phyloP scores from a whole-genome alignment of 768 basidiomycete genomes.

The Suillus luteus region DNA sequence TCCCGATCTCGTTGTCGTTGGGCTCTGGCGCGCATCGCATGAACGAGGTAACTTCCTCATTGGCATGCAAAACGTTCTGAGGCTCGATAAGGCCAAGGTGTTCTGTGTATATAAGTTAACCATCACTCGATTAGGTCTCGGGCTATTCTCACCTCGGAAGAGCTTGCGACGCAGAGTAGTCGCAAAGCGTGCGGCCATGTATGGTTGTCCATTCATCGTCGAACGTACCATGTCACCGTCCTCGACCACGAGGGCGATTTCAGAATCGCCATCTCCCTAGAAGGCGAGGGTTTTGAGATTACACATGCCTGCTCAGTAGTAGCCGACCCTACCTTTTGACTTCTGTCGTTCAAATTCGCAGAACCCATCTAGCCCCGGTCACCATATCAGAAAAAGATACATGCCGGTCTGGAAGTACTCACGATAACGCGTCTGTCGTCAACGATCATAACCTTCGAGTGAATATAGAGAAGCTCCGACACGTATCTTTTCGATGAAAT shows the following conservation, averaged over 20 bases:
- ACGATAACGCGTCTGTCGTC: slow-evolving; percentile 91
- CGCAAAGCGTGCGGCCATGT: slow-evolving; percentile 78
- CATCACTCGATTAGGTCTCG: slow-evolving; percentile 13
- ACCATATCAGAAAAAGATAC: slow-evolving; percentile 12
- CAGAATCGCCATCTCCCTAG: slow-evolving; percentile 91
- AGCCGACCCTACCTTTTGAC: slow-evolving; percentile 57
- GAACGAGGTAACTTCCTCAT: slow-evolving; percentile 49
- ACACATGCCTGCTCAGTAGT: not conserved
- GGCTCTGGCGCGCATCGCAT: slow-evolving; percentile 81
- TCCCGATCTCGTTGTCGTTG: slow-evolving; percentile 65
- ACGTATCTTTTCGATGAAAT: slow-evolving; percentile 56
- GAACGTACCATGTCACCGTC: slow-evolving; percentile 77
- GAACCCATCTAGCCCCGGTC: slow-evolving; percentile 71
- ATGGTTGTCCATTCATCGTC: slow-evolving; percentile 76
- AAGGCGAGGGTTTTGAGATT: slow-evolving; percentile 6
- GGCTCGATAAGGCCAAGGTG: slow-evolving; percentile 85
- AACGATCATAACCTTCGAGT: slow-evolving; percentile 92
- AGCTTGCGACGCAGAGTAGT: slow-evolving; percentile 80
- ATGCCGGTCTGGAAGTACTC: slow-evolving; percentile 29
- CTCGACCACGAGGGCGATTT: slow-evolving; percentile 91
- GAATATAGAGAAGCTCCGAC: slow-evolving; percentile 81
- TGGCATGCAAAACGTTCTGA: slow-evolving; percentile 48
- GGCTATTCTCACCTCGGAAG: slow-evolving; percentile 61
- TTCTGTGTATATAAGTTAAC: slow-evolving; percentile 52
- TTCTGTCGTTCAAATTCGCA: slow-evolving; percentile 90